These are phyloP conservation scores for Calvatia gigantea DNA, from an alignment of 768 basidiomycete species.

Conservation along the genomic window DNA sequence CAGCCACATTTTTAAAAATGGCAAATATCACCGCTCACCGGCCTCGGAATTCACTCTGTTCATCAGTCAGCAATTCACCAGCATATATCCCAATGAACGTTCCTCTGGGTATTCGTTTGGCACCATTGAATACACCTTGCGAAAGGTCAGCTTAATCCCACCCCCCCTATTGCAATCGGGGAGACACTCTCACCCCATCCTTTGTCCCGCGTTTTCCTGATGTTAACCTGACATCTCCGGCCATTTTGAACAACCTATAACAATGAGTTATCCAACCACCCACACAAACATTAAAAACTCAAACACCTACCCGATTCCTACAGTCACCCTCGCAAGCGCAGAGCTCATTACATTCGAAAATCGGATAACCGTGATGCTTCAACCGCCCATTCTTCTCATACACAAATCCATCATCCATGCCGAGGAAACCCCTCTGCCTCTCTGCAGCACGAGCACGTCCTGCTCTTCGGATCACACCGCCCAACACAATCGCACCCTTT, in stretches of 20 bases:
- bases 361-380: conserved; percentile 48
- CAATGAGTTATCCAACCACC: background rate
- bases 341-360: conserved; percentile 83
- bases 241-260: conserved; percentile 81
- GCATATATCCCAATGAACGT: conserved; percentile 83
- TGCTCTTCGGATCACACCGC: conserved; percentile 69
- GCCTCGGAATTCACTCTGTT: conserved; percentile 65
- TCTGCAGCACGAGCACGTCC: conserved; percentile 67
- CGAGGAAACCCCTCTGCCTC: conserved; percentile 45
- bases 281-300: background rate
- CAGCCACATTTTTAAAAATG: background rate
- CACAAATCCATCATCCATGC: conserved; percentile 49
- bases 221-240: conserved; percentile 54
- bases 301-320: conserved; percentile 63
- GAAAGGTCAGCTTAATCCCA: conserved; percentile 6
- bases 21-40: conserved; percentile 45
- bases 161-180: too few relatives aligned
- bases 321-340: conserved; percentile 84
- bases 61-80: conserved; percentile 75
- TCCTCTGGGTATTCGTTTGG: conserved; percentile 60
- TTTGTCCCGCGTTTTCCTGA: conserved; percentile 70
- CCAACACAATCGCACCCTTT: conserved; percentile 75
- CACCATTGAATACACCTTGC: conserved; percentile 68
- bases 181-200: conserved; percentile 74
- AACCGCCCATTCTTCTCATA: conserved; percentile 64